Evolutionary conservation across 805 yeast genomes (phyloP).

Genomic region (Spathaspora arborariae): DNA sequence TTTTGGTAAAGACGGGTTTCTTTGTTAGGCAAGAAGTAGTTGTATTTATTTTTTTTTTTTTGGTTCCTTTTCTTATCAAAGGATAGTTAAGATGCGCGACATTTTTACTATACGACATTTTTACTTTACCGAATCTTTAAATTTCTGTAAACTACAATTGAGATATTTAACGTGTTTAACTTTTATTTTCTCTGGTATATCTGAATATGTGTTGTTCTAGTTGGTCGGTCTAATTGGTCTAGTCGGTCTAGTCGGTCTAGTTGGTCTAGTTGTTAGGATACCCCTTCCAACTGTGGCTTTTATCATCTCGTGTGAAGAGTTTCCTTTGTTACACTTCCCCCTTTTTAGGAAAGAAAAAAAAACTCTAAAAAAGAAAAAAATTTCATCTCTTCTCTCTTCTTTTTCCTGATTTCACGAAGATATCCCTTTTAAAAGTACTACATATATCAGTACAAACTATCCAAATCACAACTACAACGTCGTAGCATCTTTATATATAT

Average conservation of each 20-base stretch:
- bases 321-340: background rate
- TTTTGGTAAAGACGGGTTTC: background rate
- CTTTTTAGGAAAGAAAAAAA: background rate
- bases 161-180: too few relatives aligned
- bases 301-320: background rate
- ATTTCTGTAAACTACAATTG: too few relatives aligned
- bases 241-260: too few relatives aligned
- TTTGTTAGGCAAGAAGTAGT: background rate
- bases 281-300: background rate
- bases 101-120: background rate
- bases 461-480: background rate
- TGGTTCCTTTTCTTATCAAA: background rate
- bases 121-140: too few relatives aligned
- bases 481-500: background rate
- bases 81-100: background rate
- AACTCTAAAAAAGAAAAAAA: conserved; percentile 2
- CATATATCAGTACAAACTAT: too few relatives aligned
- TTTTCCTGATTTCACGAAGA: too few relatives aligned
- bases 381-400: conserved; percentile 12
- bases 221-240: too few relatives aligned
- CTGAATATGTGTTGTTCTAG: too few relatives aligned
- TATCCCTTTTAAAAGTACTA: too few relatives aligned
- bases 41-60: background rate
- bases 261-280: too few relatives aligned
- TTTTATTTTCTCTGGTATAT: too few relatives aligned